These are phyloP conservation scores for Jamesozyma spencerorum DNA, from an alignment of 805 yeast species.

Conservation along the genomic window DNA sequence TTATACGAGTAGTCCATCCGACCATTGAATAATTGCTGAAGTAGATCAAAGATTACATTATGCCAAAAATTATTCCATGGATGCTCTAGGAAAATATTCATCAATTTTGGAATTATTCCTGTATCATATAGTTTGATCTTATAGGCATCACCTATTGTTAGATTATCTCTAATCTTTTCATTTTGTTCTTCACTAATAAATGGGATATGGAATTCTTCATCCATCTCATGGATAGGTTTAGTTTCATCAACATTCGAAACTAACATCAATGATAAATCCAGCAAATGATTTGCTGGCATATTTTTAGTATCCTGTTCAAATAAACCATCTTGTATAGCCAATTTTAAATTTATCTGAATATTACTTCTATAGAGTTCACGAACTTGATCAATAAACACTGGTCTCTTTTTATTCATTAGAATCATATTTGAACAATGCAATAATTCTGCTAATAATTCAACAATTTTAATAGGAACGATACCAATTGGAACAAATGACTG, in stretches of 20 bases:
- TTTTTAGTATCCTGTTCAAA: too few species aligned
- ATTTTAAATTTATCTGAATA: constrained; percentile 6
- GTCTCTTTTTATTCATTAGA: constrained; percentile 66
- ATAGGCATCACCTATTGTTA: constrained; percentile 80
- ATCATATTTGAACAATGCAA: constrained; percentile 98
- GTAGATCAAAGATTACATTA: constrained; percentile 91
- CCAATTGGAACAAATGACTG: constrained; percentile 63
- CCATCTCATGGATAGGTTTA: constrained; percentile 21
- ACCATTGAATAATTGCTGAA: constrained; percentile 91
- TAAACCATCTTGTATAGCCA: constrained; percentile 16
- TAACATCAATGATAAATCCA: too few species aligned
- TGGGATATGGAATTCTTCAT: constrained; percentile 26
- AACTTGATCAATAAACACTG: constrained; percentile 59
- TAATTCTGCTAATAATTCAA: constrained; percentile 88
- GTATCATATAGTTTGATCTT: constrained; percentile 76
- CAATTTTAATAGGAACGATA: constrained; percentile 79
- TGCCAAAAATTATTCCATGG: constrained; percentile 98
- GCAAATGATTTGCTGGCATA: too few species aligned
- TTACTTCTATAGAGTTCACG: constrained; percentile 31
- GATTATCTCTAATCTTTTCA: constrained; percentile 38
- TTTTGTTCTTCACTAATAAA: constrained; percentile 34
- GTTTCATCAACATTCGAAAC: constrained; percentile 17
- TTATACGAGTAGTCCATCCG: constrained; percentile 78
- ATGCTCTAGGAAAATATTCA: constrained; percentile 66
- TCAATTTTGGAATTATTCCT: constrained; percentile 55